Evolutionary conservation across 2,329 filamentous ascomycete species (phyloP).

Genomic region (Didymosphaeria variabile): DNA sequence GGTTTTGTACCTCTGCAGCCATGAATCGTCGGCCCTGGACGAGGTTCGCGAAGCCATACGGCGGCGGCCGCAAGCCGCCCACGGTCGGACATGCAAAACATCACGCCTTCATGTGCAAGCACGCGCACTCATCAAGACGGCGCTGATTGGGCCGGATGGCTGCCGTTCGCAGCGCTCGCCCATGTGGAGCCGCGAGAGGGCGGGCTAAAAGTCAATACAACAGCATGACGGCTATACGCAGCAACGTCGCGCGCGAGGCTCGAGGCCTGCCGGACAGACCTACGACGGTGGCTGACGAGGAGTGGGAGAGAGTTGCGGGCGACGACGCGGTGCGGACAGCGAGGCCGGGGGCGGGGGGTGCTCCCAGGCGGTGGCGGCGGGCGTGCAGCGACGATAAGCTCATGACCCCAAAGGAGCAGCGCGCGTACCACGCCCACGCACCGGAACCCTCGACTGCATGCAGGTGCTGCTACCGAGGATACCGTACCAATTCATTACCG

Average conservation of each 20-base stretch:
- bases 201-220: slow-evolving; percentile 16
- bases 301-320: background rate
- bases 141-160: background rate
- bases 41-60: slow-evolving; percentile 17
- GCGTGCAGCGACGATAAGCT: slow-evolving; percentile 18
- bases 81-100: background rate
- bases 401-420: slow-evolving; percentile 14
- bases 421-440: slow-evolving; percentile 13
- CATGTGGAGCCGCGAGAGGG: slow-evolving; percentile 13
- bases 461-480: slow-evolving; percentile 6
- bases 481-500: slow-evolving; percentile 18
- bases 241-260: background rate
- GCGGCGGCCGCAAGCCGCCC: background rate
- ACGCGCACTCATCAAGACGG: background rate
- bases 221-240: slow-evolving; percentile 10
- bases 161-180: background rate
- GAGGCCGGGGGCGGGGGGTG: slow-evolving; percentile 7
- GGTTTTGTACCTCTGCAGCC: slow-evolving; percentile 29
- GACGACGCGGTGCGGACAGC: slow-evolving; percentile 1
- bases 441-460: slow-evolving; percentile 12
- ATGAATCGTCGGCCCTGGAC: slow-evolving; percentile 4
- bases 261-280: background rate
- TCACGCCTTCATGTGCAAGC: background rate
- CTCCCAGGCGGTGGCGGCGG: slow-evolving; percentile 13
- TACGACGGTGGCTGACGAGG: background rate